Base-by-base conservation (phyloP, 1,284 basidiomycete species). In the Fomes fomentarius region DNA sequence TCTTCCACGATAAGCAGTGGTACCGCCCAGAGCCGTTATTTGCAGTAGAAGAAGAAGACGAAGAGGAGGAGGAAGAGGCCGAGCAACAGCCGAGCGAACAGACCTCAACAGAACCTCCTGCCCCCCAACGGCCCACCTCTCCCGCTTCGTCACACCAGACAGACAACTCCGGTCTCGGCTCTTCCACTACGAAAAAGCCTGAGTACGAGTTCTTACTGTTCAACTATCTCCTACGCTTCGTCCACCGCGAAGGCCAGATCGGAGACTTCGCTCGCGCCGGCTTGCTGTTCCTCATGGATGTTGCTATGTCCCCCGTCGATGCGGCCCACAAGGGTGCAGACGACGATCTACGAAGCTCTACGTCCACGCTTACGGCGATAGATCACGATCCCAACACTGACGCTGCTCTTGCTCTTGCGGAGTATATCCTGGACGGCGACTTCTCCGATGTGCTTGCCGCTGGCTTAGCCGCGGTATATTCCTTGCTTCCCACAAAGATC, bases 401-500 rank as follows among this genome's bases (percentile, higher is more conserved):
- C 64, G 91, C 92, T 4, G 87, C 88, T 11, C 77, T 93, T 50
- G 93, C 89, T n/a, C 77, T 95, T 40, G 93, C 90, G 24, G 93
- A 95, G 67, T 98, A 95, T 68, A 93, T 98, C 46, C 81, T 97
- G 15, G 93, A 97, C 65, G 94, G 95, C 8, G 96, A 98, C 73
- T 97, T 98, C 71, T 93, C 94, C 15, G 95, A 98, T 57, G 96
- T 99, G 1, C 83, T 99, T 43, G 94, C 91, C 4, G 97, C 96
- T 5, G 94, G 96, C 14, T 72, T 99, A 10, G 92, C 94, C 1
- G 96, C 96, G 0, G 91, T 96, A 1, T 98, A 96, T 68, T 97
- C 95, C 1, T 73, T 95, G 1, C 76, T 98, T 15, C 96, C 97
- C 0, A 86, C 87, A 15, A 98, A 96, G 71, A 78, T 98, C 34